Conservation (phyloP, 176 grass and related monocot species). For the Oropetium thomaeum region DNA sequence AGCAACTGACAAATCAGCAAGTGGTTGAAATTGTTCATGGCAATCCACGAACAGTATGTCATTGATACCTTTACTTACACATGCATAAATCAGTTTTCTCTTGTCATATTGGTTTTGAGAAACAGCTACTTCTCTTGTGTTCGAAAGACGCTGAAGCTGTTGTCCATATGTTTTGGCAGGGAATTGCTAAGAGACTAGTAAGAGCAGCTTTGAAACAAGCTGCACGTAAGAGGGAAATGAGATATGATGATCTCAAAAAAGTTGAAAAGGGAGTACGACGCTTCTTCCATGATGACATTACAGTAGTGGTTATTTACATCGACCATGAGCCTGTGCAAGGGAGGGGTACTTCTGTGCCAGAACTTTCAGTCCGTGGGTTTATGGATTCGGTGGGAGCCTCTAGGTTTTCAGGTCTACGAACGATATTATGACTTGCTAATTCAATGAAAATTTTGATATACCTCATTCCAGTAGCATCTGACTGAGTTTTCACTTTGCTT, state of each 20-base stretch:
- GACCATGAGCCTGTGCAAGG: constrained; percentile 42
- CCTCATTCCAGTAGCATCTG: constrained; percentile 22
- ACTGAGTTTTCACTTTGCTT: neutral
- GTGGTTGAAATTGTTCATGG: constrained; percentile 54
- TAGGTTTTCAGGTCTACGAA: constrained; percentile 39
- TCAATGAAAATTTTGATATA: constrained; percentile 30
- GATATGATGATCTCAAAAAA: constrained; percentile 55
- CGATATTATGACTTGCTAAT: constrained; percentile 18
- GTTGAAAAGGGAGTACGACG: constrained; percentile 57
- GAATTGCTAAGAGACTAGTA: constrained; percentile 58
- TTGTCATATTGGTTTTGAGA: too few relatives aligned
- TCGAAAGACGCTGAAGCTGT: neutral
- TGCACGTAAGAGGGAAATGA: constrained; percentile 62
- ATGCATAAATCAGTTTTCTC: too few relatives aligned
- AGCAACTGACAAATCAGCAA: constrained; percentile 75
- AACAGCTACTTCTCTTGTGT: neutral
- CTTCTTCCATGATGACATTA: constrained; percentile 67
- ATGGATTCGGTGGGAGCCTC: constrained; percentile 57
- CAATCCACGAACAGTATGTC: constrained; percentile 40
- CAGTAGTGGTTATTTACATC: constrained; percentile 50
- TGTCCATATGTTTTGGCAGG: constrained; percentile 26
- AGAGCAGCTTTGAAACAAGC: constrained; percentile 55
- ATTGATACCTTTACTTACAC: neutral
- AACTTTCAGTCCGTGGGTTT: constrained; percentile 67
- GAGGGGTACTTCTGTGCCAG: constrained; percentile 32